Conservation (phyloP, 768 basidiomycete genomes). For the Collybiopsis luxurians region DNA sequence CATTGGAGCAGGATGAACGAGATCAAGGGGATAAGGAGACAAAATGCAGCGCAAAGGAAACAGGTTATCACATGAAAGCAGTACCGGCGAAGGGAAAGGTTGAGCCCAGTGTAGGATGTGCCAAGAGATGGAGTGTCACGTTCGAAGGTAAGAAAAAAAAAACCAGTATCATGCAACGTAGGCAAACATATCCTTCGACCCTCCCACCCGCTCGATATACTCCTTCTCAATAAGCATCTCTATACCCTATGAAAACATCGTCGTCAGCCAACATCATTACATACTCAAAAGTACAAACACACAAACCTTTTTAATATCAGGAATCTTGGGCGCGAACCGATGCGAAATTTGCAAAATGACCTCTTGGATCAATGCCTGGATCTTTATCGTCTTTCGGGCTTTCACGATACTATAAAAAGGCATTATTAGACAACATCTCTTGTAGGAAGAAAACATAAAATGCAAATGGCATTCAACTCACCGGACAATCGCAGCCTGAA, state of each 20-base stretch:
- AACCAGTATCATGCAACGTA: slow-evolving; percentile 56
- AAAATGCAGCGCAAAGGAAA: no score
- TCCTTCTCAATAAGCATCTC: slow-evolving; percentile 94
- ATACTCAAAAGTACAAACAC: not conserved
- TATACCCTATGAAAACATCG: slow-evolving; percentile 56
- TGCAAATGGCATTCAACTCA: slow-evolving; percentile 19
- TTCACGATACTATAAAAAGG: slow-evolving; percentile 75
- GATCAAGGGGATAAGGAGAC: no score
- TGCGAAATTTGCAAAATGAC: slow-evolving; percentile 87
- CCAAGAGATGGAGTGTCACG: no score
- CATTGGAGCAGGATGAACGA: no score
- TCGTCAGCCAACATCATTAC: not conserved
- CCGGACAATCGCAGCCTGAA: slow-evolving; percentile 93
- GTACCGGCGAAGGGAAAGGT: no score
- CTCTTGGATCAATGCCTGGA: slow-evolving; percentile 85
- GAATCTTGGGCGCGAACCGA: slow-evolving; percentile 89
- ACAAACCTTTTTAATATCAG: slow-evolving; percentile 93
- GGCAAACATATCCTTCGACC: slow-evolving; percentile 84
- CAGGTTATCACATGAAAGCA: no score
- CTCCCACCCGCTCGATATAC: slow-evolving; percentile 93
- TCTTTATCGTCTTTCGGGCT: slow-evolving; percentile 93
- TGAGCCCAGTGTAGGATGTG: no score
- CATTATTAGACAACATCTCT: not conserved
- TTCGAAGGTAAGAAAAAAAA: slow-evolving; percentile 1
- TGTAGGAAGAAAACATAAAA: not conserved